phyloP scores from a whole-genome alignment of 78 protist species.

The slime mould (Dictyostelium discoideum) region DNA sequence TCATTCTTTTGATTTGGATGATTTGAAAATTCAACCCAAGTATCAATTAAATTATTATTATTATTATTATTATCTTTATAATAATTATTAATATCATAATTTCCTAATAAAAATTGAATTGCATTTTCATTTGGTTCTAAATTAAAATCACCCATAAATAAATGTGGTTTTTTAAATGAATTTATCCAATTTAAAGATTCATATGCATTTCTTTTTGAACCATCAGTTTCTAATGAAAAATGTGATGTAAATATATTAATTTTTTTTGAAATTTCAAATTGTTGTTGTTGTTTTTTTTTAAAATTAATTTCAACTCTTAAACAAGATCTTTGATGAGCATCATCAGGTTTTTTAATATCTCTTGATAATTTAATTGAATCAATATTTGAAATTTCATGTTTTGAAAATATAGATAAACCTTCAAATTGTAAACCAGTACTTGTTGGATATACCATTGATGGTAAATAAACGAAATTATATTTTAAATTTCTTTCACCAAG shows the following conservation, averaged over 20 bases:
- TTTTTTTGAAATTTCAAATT: not conserved
- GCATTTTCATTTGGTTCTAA: slow-evolving; percentile 14
- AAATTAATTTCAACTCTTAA: not conserved
- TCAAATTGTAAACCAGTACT: slow-evolving; percentile 12
- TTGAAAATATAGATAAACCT: slow-evolving; percentile 57
- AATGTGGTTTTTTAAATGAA: slow-evolving; percentile 17
- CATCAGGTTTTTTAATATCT: not conserved
- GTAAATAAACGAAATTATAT: slow-evolving; percentile 27
- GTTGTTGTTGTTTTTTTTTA: not conserved
- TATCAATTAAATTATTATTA: not conserved
- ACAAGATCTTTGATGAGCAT: slow-evolving; percentile 55
- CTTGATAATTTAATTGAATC: slow-evolving; percentile 16
- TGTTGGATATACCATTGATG: slow-evolving; percentile 46
- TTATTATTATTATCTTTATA: not conserved
- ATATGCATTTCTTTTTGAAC: slow-evolving; percentile 49
- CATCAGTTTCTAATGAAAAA: slow-evolving; percentile 22
- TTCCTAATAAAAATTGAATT: slow-evolving; percentile 27
- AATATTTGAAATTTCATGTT: not conserved
- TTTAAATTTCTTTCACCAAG: slow-evolving; percentile 17
- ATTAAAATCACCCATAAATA: slow-evolving; percentile 58
- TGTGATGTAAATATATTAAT: slow-evolving; percentile 52
- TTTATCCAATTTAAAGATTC: slow-evolving; percentile 12
- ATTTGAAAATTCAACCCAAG: not conserved
- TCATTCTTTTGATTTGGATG: not conserved
- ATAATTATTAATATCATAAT: not conserved